phyloP scores from a whole-genome alignment of 2,329 filamentous ascomycete genomes.

The Ophiostoma populinum region DNA sequence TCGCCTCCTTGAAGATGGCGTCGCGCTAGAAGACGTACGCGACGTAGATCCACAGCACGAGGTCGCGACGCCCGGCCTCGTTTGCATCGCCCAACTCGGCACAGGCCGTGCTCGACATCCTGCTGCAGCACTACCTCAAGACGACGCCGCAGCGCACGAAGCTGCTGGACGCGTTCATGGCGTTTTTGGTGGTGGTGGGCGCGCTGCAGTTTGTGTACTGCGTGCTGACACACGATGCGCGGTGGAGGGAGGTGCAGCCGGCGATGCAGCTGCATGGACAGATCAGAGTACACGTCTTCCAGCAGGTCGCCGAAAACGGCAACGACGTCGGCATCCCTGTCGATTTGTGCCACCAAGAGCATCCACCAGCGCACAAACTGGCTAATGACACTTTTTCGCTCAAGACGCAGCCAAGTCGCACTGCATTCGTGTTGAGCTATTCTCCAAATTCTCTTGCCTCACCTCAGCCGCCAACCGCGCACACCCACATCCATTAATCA shows the following conservation, averaged over 20 bases:
- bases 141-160: conserved; percentile 27
- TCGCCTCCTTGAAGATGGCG: conserved; percentile 15
- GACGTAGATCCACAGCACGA: conserved; percentile 18
- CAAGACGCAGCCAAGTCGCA: no score
- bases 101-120: conserved; percentile 23
- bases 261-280: conserved; percentile 21
- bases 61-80: conserved; percentile 10
- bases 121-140: conserved; percentile 25
- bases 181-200: conserved; percentile 69
- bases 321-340: no score
- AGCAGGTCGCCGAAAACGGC: conserved; percentile 12
- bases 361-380: no score
- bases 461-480: no score
- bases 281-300: conserved; percentile 16
- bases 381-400: no score
- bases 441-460: no score
- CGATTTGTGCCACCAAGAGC: no score
- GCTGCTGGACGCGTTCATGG: conserved; percentile 82
- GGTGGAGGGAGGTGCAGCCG: conserved; percentile 22
- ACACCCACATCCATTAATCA: no score
- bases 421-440: no score
- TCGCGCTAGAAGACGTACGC: conserved; percentile 16
- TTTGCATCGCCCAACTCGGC: conserved; percentile 20
- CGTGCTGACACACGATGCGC: conserved; percentile 21
- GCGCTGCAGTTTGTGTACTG: conserved; percentile 28